These are phyloP conservation scores for Ustilago esculenta DNA, from an alignment of 1,284 basidiomycete genomes.

Conservation along the genomic window DNA sequence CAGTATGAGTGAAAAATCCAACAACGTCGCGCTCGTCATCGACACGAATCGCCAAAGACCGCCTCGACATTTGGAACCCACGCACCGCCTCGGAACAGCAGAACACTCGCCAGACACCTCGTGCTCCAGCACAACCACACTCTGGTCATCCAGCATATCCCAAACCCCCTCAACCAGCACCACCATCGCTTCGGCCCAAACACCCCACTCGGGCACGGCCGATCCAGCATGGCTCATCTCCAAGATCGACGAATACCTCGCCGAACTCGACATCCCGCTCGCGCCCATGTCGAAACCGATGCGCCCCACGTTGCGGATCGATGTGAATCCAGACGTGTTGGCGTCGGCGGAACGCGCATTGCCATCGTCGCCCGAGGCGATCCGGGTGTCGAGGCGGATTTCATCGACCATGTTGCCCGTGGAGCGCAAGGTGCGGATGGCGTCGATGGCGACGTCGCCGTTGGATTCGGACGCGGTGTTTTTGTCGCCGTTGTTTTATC, in stretches of 20 bases:
- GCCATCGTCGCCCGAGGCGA: conserved; percentile 1
- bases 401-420: neutral
- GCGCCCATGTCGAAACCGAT: neutral
- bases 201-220: neutral
- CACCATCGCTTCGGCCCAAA: neutral
- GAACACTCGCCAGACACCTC: neutral
- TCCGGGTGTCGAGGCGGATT: neutral
- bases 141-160: conserved; percentile 4
- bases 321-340: neutral
- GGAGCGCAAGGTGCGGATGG: neutral
- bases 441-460: conserved; percentile 1
- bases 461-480: neutral
- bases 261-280: conserved; percentile 4
- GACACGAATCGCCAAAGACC: conserved; percentile 26
- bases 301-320: conserved; percentile 3
- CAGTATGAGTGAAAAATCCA: conserved; percentile 11
- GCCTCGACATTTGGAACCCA: neutral
- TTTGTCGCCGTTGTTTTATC: conserved; percentile 16
- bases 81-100: too few relatives aligned
- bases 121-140: neutral
- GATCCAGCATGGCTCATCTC: conserved; percentile 19
- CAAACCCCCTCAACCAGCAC: conserved; percentile 2
- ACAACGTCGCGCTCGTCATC: conserved; percentile 12
- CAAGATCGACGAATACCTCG: conserved; percentile 41
- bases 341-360: conserved; percentile 1